Conservation (phyloP, 2,329 filamentous ascomycete genomes). For the Coniella lustricola region DNA sequence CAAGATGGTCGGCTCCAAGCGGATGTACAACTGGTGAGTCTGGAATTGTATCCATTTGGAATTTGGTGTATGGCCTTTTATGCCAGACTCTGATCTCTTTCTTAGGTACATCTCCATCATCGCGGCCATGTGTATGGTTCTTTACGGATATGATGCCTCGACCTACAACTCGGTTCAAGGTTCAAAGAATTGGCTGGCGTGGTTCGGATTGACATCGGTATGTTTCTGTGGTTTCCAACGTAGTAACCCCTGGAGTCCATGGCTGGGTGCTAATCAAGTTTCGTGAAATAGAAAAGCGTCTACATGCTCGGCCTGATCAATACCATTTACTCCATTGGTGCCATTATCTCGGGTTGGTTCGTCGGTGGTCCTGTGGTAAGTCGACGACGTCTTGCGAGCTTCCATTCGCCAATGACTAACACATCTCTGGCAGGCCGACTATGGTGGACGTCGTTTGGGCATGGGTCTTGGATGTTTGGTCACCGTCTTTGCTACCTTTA, state of each 20-base stretch:
- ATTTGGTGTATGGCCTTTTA: too few species aligned
- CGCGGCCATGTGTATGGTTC: constrained; percentile 66
- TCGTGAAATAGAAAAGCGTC: constrained; percentile 9
- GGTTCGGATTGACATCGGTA: constrained; percentile 45
- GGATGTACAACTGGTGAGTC: constrained; percentile 23
- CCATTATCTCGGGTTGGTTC: constrained; percentile 64
- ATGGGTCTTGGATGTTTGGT: constrained; percentile 59
- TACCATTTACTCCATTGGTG: constrained; percentile 64
- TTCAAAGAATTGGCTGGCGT: constrained; percentile 58
- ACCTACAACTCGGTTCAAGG: constrained; percentile 68
- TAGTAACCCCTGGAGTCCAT: background rate
- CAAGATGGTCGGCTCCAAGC: constrained; percentile 21
- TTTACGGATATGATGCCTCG: constrained; percentile 69
- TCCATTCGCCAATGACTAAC: background rate
- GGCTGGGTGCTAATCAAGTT: background rate
- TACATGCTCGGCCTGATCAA: constrained; percentile 49
- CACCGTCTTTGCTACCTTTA: constrained; percentile 60
- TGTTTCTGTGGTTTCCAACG: constrained; percentile 5
- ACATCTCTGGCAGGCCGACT: constrained; percentile 38
- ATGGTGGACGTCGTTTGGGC: constrained; percentile 53
- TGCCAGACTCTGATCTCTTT: background rate
- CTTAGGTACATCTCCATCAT: constrained; percentile 60
- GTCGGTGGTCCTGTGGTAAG: constrained; percentile 53
- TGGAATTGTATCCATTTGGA: background rate
- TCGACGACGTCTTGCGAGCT: background rate